Evolutionary conservation across 2,329 filamentous ascomycete genomes (phyloP), one percentile per base, ranked within the genome.

Genomic region (Colletotrichum coccodes): DNA sequence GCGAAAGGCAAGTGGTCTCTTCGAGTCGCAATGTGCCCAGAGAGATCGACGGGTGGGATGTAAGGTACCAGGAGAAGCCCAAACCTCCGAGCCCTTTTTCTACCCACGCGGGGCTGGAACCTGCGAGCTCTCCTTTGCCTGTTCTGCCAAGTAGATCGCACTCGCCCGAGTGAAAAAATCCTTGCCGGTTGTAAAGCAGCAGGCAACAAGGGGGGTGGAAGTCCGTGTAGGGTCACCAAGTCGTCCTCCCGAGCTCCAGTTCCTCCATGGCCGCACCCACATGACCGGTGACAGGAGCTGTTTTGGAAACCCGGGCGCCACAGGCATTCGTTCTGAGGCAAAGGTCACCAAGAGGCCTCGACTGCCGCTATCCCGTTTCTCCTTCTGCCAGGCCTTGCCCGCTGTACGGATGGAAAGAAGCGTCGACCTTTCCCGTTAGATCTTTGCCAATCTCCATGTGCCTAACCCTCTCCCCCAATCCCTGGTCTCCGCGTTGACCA

Each of bases 281-380:
- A 54, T 11, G 28, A 54, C 46, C 53, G 60, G 61, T 28, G 50
- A 49, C 65, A 68, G 47, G 49, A 44, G 42, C 26, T 56, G 65
- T 65, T 64, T 68, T 65, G 65, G 61, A 68, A 65, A 30, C 11
- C 16, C 32, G 8, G 54, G 40, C 54, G 61, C 61, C 40, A 68
- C 47, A 64, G 49, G 16, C 12, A 18, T 23, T 40, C 26, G 30
- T 49, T 16, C 23, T n/a, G 40, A 64, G 46, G 32, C 26, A 60
- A 21, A 60, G 44, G 36, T 44, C 26, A 65, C 62, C 21, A 21
- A 57, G 64, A 61, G 46, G 46, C 6, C 52, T 53, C 36, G 42
- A 26, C 46, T 53, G 23, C 53, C 60, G 53, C 52, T 36, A 21
- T 59, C 28, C 60, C 54, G 53, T 65, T 26, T 42, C 42, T 42